Evolutionary conservation across 2,329 filamentous ascomycete genomes (phyloP), one percentile per base, ranked within the genome.

Genomic region (Botrytis deweyae): DNA sequence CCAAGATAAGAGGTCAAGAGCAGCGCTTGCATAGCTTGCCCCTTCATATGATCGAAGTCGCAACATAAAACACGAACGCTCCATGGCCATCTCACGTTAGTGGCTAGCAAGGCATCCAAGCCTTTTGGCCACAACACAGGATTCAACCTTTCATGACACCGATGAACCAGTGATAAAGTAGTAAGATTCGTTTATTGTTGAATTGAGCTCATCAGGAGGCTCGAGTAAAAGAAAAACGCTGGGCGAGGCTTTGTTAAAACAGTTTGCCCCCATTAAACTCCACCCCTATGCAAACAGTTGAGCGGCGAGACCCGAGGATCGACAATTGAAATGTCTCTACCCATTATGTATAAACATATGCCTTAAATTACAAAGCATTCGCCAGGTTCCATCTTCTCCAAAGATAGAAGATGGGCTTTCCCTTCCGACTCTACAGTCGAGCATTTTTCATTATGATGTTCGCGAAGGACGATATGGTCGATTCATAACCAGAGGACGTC

Each of bases 401-500:
- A 61, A 46, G 49, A 38, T 14, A 64, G 18, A 42, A 64, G 18
- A 42, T 38, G 44, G 9, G n/a, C 52, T 42, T 44, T 22, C 55
- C 9, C 49, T 29, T 33, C 38, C 52, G n/a, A 59, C 49, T 40
- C 33, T 3, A 46, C 16, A 22, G n/a, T 38, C 6, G 33, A 14
- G 29, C 40, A 29, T 22, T 40, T 44, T 46, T 33, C 25, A 49
- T 62, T 52, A 69, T 20, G 46, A 49, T 7, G 52, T 62, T 38
- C 33, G 42, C 25, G 71, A 68, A 61, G 74, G 72, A 44, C 72
- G 75, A 59, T 78, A 78, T 73, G 73, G 76, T 71, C 79, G 78
- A 64, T 77, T 76, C 78, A 89, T 86, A 76, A 97, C 89, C 80
- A 95, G 90, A 38, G 95, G 93, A 76, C 89, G 88, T 79, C 92